Evolutionary conservation across 805 yeast species (phyloP), one percentile per base, ranked within the genome.

Genomic region (Wickerhamiella sorbophila): DNA sequence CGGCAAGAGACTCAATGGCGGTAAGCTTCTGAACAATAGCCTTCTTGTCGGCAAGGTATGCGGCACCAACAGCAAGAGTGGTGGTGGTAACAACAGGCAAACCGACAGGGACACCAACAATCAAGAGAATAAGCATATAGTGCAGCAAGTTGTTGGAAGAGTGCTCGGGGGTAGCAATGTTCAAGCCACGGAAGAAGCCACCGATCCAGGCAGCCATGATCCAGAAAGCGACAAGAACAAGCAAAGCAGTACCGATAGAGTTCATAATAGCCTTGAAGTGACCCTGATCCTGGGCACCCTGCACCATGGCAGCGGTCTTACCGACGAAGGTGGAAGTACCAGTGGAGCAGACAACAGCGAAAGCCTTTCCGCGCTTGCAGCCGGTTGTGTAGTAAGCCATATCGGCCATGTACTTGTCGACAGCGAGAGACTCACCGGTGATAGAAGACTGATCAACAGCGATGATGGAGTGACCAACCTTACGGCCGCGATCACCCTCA

Each of bases 31-130:
- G 95, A 59, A 85, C 95, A 75, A 85, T 85, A 56, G 95, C 95
- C 72, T 85, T 86, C 67, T 83, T 82, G 75, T 84, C 83, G 62
- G 95, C 95, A 62, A 85, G 72, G 85, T 85, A 84, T 64, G 95
- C 95, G 66, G 95, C 95, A 81, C 95, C 95, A 67, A 86, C 95
- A 67, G 95, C 95, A 85, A 85, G 81, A 65, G 95, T 85, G 61
- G 95, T 85, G 74, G 95, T 85, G 59, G 87, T 94, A 63, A 85
- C 95, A 66, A 94, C 95, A 65, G 95, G 95, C 67, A 85, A 75
- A 84, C 95, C 95, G 60, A 86, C 95, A 66, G 95, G 95, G 59
- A 86, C 95, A 84, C 95, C 95, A 59, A 86, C 78, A 70, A 86
- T 85, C 71, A 94, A 81, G 65, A 86, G 82, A 60, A 93, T 94